Base-by-base conservation (phyloP, 768 basidiomycete species). In the Mycena polygramma region DNA sequence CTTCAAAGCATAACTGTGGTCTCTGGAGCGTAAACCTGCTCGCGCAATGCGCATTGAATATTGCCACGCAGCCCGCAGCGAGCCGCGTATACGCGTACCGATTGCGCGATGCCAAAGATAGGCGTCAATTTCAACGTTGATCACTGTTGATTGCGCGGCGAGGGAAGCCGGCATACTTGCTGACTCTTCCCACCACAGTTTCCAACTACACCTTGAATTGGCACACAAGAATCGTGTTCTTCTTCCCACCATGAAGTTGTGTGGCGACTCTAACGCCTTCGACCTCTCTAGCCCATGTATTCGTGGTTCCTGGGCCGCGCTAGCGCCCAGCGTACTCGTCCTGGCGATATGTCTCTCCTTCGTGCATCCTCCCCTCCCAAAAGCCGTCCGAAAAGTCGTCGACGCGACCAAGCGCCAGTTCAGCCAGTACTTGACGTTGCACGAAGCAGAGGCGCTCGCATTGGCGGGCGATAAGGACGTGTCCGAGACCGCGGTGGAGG, bases 381-480 rank as follows among this genome's bases (percentile, higher is more conserved):
- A 43, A 48, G 2, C 15, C 10, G 41, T 41, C 15, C 79, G 72
- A n/a, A 41, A 41, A 10, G 7, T 80, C 20, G 73, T 81, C 4
- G 68, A 66, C 13, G 67, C 75, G 1, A 22, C 83, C 63, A 76
- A 77, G 51, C 52, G 71, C 10, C 79, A 85, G 20, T 84, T 90
- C 71, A 54, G 73, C 48, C 57, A 75, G 0, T 91, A 84, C 74
- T 59, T 92, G 36, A 83, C 87, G 4, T 81, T 92, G 4, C 80
- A 80, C 43, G 90, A 91, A 75, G 90, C 90, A 15, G 89, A 90
- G 73, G 86, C 86, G 0, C 75, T 89, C 39, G 49, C 46, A 11
- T 72, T 74, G 11, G 76, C 72, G 0, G 75, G 77, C 20, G 77
- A 76, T 48, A 77, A 77, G 19, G 43, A 52, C 22, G 24, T 55